These are phyloP conservation scores for Trifolium repens DNA, from an alignment of 306 rosid species.

Conservation along the genomic window DNA sequence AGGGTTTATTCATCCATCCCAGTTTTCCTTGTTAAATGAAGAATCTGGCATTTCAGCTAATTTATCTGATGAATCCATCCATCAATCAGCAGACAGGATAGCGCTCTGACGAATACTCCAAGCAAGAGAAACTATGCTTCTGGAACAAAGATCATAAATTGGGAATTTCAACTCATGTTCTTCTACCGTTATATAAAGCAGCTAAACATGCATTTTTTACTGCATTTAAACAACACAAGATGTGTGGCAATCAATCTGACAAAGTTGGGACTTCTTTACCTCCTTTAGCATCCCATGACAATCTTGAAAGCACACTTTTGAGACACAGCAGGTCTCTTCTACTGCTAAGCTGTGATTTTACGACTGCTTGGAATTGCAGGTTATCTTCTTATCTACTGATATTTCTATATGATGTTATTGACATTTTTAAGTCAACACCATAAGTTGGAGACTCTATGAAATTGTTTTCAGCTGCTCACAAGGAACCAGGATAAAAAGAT, in stretches of 20 bases:
- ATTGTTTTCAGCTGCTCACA: no score
- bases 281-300: slow-evolving; percentile 41
- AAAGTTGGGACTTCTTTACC: slow-evolving; percentile 37
- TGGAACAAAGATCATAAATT: slow-evolving; percentile 82
- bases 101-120: slow-evolving; percentile 41
- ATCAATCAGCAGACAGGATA: slow-evolving; percentile 36
- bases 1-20: slow-evolving; percentile 87
- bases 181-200: slow-evolving; percentile 64
- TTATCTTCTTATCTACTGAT: slow-evolving; percentile 39
- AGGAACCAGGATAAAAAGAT: no score
- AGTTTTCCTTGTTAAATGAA: slow-evolving; percentile 58
- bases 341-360: slow-evolving; percentile 80
- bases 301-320: slow-evolving; percentile 60
- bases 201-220: slow-evolving; percentile 63
- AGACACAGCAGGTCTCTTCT: slow-evolving; percentile 74
- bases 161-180: slow-evolving; percentile 72
- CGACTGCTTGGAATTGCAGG: slow-evolving; percentile 96
- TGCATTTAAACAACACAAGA: slow-evolving; percentile 55
- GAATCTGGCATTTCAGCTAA: slow-evolving; percentile 44
- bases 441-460: background rate
- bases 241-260: slow-evolving; percentile 36
- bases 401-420: slow-evolving; percentile 13
- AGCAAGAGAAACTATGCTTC: slow-evolving; percentile 45
- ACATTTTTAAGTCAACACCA: slow-evolving; percentile 9
- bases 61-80: slow-evolving; percentile 37